Evolutionary conservation across 768 basidiomycete species (phyloP), one percentile per base, ranked within the genome.

Genomic region (Lactarius deliciosus): DNA sequence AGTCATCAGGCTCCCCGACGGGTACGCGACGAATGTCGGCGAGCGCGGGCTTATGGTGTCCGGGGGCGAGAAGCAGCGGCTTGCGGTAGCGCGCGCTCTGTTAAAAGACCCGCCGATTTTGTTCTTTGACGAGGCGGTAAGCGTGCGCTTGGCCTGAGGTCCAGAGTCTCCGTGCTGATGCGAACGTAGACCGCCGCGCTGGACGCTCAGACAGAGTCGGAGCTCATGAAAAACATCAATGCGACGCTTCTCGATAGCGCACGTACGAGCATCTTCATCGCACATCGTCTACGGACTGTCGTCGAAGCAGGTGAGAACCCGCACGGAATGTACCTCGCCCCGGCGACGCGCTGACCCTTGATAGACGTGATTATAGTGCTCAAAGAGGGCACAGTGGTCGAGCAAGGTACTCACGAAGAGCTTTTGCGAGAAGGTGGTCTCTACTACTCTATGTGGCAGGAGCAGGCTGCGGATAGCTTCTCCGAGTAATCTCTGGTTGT

Each of bases 41-140:
- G 97, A 99, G 78, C 80, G 97, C 47, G 97, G 97, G 5, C 76
- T 98, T 74, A 99, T 99, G 97, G 93, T 99, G 57, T 96, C 93
- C 43, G 97, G 97, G 0, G 97, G 97, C 1, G 97, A 99, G 83
- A 99, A 99, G 77, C 97, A 99, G 80, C 79, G 97, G 60, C 77
- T 99, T 71, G 97, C 97, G 3, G 92, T 99, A 20, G 97, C 97
- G 28, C 81, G 97, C 30, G 88, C 96, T 40, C 77, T 99, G 72
- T 77, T 98, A 58, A 98, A 98, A 79, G 91, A 99, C 75, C 96
- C 97, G 0, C 89, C 91, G 15, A 98, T 98, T 72, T 73, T 98
- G 72, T 98, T 98, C 80, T 99, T 99, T 73, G 97, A 99, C 73
- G 97, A 99, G 77, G 97, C 97, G 47, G 95, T 95, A 71, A 73